Base-by-base conservation (phyloP, 345 rosid genomes). In the Dipteronia sinensis region DNA sequence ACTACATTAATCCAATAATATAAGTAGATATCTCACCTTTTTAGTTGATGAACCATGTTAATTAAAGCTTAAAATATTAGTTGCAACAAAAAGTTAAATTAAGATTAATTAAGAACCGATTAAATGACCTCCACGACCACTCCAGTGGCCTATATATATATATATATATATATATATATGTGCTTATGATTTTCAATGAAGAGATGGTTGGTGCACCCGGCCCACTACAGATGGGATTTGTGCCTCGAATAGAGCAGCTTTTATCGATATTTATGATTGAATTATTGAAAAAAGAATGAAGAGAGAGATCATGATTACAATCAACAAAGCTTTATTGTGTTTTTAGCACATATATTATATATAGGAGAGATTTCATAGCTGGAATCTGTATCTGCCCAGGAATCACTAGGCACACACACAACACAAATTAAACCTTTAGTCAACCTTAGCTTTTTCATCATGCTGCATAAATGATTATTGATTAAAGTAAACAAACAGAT, bases 381-480 rank as follows among this genome's bases (percentile, higher is more conserved):
- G 56, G 68, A 65, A 23, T 71, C 65, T 27, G 27, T 27, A 27
- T 27, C 27, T 77, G 79, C 75, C 75, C 51, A 23, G 38, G 66
- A 65, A 16, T 79, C 79, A 68, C 22, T 2, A 5, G 74, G 82
- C 82, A 78, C 38, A 31, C 38, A 31, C 38, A 31, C 6, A 4
- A 31, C 38, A 31, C 17, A 31, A 38, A n/a, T 4, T 20, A 27
- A 62, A 68, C 79, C 47, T 51, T n/a, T 73, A 44, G 84, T 79
- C 84, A 81, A 84, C 70, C 73, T 55, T 22, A 17, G 23, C 51
- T 71, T 76, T 81, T 65, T 76, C 19, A 27, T 69, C 71, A 77
- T 64, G 38, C 4, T 34, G 38, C 38, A 34, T 34, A 34, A 4
- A 34, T 34, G 78, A 83, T 73, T 73, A 59, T 59, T 59, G 20